Evolutionary conservation across 495 filamentous ascomycete species (phyloP), one percentile per base, ranked within the genome.

Genomic region (Sporormia fimetaria): DNA sequence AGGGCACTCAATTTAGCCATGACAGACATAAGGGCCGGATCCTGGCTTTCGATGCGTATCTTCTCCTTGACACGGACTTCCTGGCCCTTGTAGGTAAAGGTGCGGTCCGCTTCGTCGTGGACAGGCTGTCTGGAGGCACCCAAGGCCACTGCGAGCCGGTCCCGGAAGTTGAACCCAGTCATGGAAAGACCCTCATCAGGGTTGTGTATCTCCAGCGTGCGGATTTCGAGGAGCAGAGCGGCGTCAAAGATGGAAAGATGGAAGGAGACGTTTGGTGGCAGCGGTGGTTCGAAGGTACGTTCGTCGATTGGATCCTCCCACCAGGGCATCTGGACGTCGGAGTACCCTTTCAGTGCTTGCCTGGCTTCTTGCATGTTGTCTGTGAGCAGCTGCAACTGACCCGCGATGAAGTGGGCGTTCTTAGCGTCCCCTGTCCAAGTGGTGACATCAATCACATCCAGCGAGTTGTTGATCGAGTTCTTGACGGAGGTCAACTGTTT

Each of bases 1-100:
- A 96, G 58, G 15, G 83, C 84, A 20, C 70, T 78, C 61, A 98
- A 59, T 63, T 98, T 98, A 3, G 85, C 81, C 65, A 83, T 79
- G 11, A 87, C 67, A n/a, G 80, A 75, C 63, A 98, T 73, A 47
- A 98, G 49, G 56, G 77, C 84, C 21, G 90, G 92, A 56, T 98
- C 90, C 40, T 87, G 83, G 41, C 76, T 87, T 64, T 94, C 90
- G 4, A 96, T 83, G 21, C 76, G 71, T 7, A 98, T 73, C 59
- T 94, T 94, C 53, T 96, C 90, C 47, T 72, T 76, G 14, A 98
- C 92, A 29, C 70, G 75, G 0, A 95, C 87, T 31, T 87, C 80
- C 33, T 74, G 66, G 0, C 75, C 78, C n/a, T 63, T 61, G 39
- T 63, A 68, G 3, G 50, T 59, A 56, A 93, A 95, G 0, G 81